These are phyloP conservation scores for Scutellaria galericulata DNA, from an alignment of 257 asterid species.

Conservation along the genomic window DNA sequence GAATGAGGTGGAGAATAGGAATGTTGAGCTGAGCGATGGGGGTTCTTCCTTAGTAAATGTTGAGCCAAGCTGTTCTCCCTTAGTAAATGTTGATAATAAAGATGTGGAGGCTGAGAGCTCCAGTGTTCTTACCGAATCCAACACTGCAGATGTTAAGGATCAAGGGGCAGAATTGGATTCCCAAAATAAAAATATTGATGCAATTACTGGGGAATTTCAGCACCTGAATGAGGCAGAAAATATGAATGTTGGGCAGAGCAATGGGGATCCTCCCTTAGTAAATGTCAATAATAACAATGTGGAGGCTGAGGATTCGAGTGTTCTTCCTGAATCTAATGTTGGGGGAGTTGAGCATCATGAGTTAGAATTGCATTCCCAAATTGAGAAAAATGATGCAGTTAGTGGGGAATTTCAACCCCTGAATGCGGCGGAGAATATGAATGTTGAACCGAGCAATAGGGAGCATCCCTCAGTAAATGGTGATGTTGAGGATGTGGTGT, in stretches of 20 bases:
- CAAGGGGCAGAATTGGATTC: constrained; percentile 13
- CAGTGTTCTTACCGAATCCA: constrained; percentile 3
- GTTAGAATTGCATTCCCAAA: constrained; percentile 1
- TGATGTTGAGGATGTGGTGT: background rate
- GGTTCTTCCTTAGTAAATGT: background rate
- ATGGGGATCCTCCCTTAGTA: constrained; percentile 5
- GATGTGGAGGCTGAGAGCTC: background rate
- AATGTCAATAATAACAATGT: background rate
- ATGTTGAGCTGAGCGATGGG: constrained; percentile 5
- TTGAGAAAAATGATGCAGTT: background rate
- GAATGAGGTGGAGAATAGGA: background rate
- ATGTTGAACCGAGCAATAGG: constrained; percentile 1
- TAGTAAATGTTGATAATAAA: background rate
- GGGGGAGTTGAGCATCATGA: background rate
- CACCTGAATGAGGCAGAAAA: constrained; percentile 3
- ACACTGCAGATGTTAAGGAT: background rate
- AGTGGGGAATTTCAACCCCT: background rate
- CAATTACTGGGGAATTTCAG: constrained; percentile 8
- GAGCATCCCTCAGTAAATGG: background rate
- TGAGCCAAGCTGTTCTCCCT: too few relatives aligned
- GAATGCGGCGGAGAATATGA: background rate
- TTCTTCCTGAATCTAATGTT: background rate
- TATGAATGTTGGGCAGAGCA: background rate
- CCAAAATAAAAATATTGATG: constrained; percentile 23
- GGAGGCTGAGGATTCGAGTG: constrained; percentile 6